A percentile compares a stretch with the other conserved stretches of the same genome.
Evolutionary conservation across 1,139 yeast genomes (phyloP).

Genomic region (Suhomyces terraborum): DNA sequence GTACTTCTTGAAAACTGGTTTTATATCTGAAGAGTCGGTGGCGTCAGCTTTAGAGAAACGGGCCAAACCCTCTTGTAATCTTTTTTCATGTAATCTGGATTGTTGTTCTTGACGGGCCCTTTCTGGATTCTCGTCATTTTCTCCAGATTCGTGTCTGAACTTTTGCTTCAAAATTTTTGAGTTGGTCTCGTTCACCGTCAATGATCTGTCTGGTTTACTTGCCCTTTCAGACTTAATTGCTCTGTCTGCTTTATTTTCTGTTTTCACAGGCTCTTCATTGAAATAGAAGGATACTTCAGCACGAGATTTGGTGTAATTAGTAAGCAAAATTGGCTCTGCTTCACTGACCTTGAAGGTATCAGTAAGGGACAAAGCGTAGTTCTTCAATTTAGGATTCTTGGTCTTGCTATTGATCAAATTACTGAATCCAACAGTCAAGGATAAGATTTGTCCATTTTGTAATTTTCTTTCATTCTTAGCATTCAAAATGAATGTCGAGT

Average conservation of each 20-base stretch:
- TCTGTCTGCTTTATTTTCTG: conserved; percentile 21
- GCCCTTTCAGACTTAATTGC: conserved; percentile 38
- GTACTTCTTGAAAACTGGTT: conserved; percentile 82
- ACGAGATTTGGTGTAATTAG: conserved; percentile 72
- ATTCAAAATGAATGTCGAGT: conserved; percentile 71
- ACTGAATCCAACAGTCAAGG: conserved; percentile 76
- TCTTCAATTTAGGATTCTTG: conserved; percentile 48
- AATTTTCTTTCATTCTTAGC: conserved; percentile 70
- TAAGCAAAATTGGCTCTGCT: conserved; percentile 62
- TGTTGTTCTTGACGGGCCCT: conserved; percentile 84
- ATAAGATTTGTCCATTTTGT: conserved; percentile 72
- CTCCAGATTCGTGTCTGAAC: conserved; percentile 77
- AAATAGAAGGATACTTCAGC: conserved; percentile 83
- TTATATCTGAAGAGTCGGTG: conserved; percentile 61
- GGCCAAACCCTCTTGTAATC: conserved; percentile 82
- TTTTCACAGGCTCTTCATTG: conserved; percentile 60
- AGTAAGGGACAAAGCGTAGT: conserved; percentile 72
- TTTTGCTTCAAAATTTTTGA: conserved; percentile 75
- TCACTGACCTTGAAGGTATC: conserved; percentile 79
- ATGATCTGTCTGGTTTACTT: conserved; percentile 35
- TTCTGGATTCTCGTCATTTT: conserved; percentile 68
- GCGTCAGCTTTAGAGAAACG: conserved; percentile 79
- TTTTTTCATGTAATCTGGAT: conserved; percentile 74
- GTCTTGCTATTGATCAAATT: conserved; percentile 53
- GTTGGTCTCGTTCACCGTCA: conserved; percentile 37